A percentile compares a stretch with the other conserved stretches of the same genome.
These are phyloP conservation scores for Neophaeococcomyces aloes DNA, from an alignment of 2,329 filamentous ascomycete genomes.

Conservation along the genomic window DNA sequence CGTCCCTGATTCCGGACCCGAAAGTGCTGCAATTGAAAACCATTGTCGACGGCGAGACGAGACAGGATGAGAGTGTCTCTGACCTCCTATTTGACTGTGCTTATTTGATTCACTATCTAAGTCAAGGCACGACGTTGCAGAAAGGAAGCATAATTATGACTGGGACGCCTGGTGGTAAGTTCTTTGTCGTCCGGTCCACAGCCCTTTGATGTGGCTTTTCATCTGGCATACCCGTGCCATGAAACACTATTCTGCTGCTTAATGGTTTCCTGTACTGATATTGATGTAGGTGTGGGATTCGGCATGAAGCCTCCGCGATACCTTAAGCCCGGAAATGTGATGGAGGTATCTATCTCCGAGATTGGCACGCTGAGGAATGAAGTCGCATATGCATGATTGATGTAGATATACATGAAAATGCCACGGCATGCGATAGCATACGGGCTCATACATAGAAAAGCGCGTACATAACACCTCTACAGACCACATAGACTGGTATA, in stretches of 20 bases:
- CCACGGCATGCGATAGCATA: too few relatives aligned
- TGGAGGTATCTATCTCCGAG: conserved; percentile 31
- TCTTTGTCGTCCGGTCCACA: too few relatives aligned
- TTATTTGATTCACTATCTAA: conserved; percentile 28
- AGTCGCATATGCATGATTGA: conserved; percentile 21
- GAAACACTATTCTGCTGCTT: too few relatives aligned
- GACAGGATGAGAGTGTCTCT: conserved; percentile 28
- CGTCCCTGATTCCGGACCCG: conserved; percentile 30
- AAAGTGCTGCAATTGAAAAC: conserved; percentile 26
- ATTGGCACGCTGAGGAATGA: conserved; percentile 36
- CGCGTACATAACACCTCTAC: too few relatives aligned
- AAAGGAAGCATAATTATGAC: conserved; percentile 32
- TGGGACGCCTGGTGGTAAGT: conserved; percentile 30
- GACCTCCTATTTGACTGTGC: conserved; percentile 31
- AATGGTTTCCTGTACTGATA: too few relatives aligned
- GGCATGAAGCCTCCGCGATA: conserved; percentile 34
- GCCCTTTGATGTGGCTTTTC: too few relatives aligned
- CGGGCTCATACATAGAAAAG: too few relatives aligned
- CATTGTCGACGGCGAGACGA: conserved; percentile 28
- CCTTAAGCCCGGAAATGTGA: conserved; percentile 30
- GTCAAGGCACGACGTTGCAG: conserved; percentile 30
- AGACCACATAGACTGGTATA: too few relatives aligned
- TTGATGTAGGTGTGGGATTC: conserved; percentile 38
- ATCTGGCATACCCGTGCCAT: too few relatives aligned
- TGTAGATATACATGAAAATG: too few relatives aligned